Conservation (phyloP, 2,329 filamentous ascomycete genomes). For the Apiospora hydei region DNA sequence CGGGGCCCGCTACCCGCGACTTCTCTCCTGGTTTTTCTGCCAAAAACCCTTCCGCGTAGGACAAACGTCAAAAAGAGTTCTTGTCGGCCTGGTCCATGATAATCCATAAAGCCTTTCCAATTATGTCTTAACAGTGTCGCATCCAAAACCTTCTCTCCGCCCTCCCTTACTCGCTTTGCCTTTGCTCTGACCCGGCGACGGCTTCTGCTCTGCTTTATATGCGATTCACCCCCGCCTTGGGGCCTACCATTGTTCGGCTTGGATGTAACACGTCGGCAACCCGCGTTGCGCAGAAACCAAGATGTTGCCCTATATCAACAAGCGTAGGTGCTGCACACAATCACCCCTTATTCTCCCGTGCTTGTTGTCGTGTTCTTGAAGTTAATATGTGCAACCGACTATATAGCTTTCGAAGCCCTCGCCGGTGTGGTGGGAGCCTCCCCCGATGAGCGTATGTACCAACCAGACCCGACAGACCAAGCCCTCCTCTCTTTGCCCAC, state of each 20-base stretch:
- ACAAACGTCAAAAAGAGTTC: not conserved
- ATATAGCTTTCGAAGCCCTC: slow-evolving; percentile 46
- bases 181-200: not conserved
- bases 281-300: slow-evolving; percentile 15
- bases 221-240: not conserved
- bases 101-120: not conserved
- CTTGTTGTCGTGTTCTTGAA: not conserved
- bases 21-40: not conserved
- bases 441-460: slow-evolving; percentile 47
- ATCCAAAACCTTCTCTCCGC: slow-evolving; percentile 13
- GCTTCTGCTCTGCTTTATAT: not conserved
- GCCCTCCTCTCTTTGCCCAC: not conserved
- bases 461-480: slow-evolving; percentile 29
- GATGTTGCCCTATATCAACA: slow-evolving; percentile 30
- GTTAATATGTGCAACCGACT: not conserved
- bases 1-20: not conserved
- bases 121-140: slow-evolving; percentile 9
- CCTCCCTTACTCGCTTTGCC: not conserved
- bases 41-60: not conserved
- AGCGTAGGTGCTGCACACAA: slow-evolving; percentile 23
- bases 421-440: slow-evolving; percentile 42
- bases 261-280: not conserved
- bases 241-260: not conserved
- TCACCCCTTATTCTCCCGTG: not conserved
- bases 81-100: not conserved